phyloP scores from a whole-genome alignment of 2,329 filamentous ascomycete species.

The Hymenoscyphus infarciens region DNA sequence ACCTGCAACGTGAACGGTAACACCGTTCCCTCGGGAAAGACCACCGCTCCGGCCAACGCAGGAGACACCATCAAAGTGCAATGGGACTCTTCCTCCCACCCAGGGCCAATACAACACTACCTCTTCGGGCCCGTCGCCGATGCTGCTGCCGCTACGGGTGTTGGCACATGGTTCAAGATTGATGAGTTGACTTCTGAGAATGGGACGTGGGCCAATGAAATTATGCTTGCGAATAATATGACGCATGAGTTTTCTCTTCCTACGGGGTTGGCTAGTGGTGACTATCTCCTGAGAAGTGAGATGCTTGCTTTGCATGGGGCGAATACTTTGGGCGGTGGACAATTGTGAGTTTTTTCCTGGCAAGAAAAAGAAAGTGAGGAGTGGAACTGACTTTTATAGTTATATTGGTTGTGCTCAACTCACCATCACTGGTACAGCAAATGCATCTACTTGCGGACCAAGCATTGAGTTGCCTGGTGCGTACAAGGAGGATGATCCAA shows the following conservation, averaged over 20 bases:
- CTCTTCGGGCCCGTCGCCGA: constrained; percentile 32
- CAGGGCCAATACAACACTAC: constrained; percentile 42
- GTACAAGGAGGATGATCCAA: constrained; percentile 23
- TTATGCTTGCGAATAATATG: constrained; percentile 31
- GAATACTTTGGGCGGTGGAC: constrained; percentile 23
- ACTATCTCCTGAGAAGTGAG: constrained; percentile 30
- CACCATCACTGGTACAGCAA: constrained; percentile 23
- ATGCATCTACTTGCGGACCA: constrained; percentile 18
- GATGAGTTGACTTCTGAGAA: constrained; percentile 31
- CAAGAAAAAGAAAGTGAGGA: too few species aligned
- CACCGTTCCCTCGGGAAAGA: constrained; percentile 33
- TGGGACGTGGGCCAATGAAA: constrained; percentile 33
- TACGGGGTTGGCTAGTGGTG: constrained; percentile 23
- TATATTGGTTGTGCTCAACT: constrained; percentile 31
- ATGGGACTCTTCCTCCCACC: constrained; percentile 39
- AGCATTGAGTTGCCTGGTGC: constrained; percentile 27
- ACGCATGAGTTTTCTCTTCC: constrained; percentile 28
- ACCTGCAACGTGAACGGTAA: constrained; percentile 45
- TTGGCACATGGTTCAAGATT: constrained; percentile 36
- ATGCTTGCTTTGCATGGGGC: constrained; percentile 29
- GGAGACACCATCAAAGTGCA: constrained; percentile 39
- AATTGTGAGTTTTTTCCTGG: constrained; percentile 14
- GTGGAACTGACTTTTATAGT: constrained; percentile 2
- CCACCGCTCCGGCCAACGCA: constrained; percentile 34
- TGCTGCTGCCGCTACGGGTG: constrained; percentile 30